Evolutionary conservation across 139 green algal species (phyloP).

Genomic region (Coelastrella sp.): DNA sequence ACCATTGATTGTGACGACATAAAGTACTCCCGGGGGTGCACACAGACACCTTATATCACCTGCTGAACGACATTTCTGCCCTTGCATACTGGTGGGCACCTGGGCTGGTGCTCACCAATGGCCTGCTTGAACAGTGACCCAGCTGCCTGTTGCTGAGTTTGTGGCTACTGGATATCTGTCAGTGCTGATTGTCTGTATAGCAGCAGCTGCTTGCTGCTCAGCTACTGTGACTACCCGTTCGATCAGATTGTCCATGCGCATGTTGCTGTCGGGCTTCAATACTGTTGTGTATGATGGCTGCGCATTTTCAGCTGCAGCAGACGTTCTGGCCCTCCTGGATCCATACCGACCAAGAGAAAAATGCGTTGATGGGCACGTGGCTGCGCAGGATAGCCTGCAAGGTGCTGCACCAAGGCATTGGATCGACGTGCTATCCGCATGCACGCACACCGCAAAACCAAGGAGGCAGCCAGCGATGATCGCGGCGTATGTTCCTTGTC

Average conservation of each 20-base stretch:
- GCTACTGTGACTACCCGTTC: background rate
- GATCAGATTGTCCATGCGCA: conserved; percentile 13
- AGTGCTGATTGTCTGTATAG: background rate
- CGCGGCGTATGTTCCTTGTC: background rate
- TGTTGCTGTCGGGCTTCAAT: background rate
- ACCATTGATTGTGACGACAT: too few relatives aligned
- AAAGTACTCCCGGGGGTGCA: too few relatives aligned
- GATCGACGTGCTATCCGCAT: background rate
- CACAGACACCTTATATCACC: too few relatives aligned
- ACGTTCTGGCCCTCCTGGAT: background rate
- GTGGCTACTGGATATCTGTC: conserved; percentile 12
- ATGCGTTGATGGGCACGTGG: background rate
- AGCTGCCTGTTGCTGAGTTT: background rate
- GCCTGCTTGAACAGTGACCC: background rate
- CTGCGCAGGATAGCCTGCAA: background rate
- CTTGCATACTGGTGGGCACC: background rate
- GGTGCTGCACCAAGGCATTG: background rate
- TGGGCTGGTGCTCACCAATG: background rate
- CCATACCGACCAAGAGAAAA: background rate
- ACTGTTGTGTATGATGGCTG: background rate
- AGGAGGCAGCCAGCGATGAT: background rate
- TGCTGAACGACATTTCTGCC: too few relatives aligned
- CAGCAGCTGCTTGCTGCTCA: background rate
- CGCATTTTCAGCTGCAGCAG: conserved; percentile 2
- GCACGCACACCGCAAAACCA: background rate